A percentile compares a stretch with the other conserved stretches of the same genome.
Conservation (phyloP, 1,284 basidiomycete species). For the Trametes sp. region DNA sequence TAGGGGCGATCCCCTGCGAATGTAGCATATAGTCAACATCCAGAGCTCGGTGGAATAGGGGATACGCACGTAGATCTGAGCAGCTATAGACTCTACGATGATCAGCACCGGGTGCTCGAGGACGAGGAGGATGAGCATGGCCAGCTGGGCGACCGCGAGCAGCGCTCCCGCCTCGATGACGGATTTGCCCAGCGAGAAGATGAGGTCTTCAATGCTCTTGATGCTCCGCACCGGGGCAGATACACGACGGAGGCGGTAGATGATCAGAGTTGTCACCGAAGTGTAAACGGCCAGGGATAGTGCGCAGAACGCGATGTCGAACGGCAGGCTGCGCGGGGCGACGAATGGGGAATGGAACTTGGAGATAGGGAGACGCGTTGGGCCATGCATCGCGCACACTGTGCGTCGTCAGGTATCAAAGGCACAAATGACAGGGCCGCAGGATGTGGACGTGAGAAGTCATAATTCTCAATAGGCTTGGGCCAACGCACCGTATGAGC, state of each 20-base stretch:
- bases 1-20: constrained; percentile 29
- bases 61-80: constrained; percentile 29
- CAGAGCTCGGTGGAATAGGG: neutral
- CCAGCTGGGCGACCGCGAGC: constrained; percentile 22
- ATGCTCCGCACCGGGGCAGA: constrained; percentile 20
- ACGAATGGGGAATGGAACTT: constrained; percentile 26
- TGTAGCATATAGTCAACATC: neutral
- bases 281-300: constrained; percentile 20
- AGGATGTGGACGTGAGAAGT: neutral
- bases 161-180: constrained; percentile 27
- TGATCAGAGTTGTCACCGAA: constrained; percentile 20
- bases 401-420: neutral
- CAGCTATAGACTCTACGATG: constrained; percentile 26
- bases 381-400: constrained; percentile 24
- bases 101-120: constrained; percentile 20
- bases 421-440: neutral
- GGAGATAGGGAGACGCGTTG: constrained; percentile 4
- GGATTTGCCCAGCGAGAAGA: constrained; percentile 17
- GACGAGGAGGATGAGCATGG: constrained; percentile 18
- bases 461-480: neutral
- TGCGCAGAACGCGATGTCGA: constrained; percentile 20
- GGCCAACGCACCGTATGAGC: constrained; percentile 22
- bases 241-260: constrained; percentile 21
- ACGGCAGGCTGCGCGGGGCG: constrained; percentile 20
- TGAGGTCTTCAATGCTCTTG: constrained; percentile 17